Conservation (phyloP, 1,284 basidiomycete species). For the Sanghuangporus sanghuang region DNA sequence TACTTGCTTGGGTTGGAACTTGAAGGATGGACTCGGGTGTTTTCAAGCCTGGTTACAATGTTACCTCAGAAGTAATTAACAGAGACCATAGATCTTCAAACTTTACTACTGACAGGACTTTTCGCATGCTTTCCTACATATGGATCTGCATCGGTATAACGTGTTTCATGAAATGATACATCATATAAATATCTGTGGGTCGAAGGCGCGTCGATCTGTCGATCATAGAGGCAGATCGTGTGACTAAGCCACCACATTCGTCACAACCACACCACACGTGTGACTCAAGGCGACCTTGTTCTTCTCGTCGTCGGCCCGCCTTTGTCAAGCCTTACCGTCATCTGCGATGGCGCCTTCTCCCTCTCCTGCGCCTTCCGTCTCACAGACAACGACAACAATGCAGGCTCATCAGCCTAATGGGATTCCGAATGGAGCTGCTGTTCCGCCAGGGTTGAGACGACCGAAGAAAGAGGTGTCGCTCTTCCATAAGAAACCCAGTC, state of each 20-base stretch:
- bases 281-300: neutral
- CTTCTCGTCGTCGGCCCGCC: neutral
- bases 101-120: too few relatives aligned
- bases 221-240: neutral
- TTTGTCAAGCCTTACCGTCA: neutral
- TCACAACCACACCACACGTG: neutral
- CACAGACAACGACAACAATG: neutral
- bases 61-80: too few relatives aligned
- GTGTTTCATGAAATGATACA: neutral
- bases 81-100: too few relatives aligned
- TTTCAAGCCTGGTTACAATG: too few relatives aligned
- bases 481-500: constrained; percentile 16
- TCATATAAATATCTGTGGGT: neutral
- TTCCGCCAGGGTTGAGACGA: neutral
- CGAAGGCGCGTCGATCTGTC: neutral
- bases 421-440: neutral
- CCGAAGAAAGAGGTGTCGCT: constrained; percentile 10
- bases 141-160: neutral
- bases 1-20: neutral
- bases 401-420: neutral
- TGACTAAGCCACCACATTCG: neutral
- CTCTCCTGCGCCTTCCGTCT: neutral
- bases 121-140: too few relatives aligned
- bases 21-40: too few relatives aligned
- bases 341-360: constrained; percentile 8